phyloP scores from a whole-genome alignment of 2,329 filamentous ascomycete species.

The Aureobasidium sp. region DNA sequence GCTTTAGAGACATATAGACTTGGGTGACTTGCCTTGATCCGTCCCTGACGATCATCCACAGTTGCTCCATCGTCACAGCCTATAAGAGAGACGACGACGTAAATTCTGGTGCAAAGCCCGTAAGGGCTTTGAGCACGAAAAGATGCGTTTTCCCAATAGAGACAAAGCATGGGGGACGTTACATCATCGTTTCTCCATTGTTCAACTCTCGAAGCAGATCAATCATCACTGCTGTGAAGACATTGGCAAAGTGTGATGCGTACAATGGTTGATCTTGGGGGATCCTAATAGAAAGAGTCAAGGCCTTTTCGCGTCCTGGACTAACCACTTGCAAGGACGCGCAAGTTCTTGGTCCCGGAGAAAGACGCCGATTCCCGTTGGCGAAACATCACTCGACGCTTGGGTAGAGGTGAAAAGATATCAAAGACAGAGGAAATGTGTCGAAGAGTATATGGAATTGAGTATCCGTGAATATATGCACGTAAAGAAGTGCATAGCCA shows the following conservation, averaged over 20 bases:
- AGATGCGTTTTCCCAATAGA: not conserved
- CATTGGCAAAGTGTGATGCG: not conserved
- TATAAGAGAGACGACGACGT: not conserved
- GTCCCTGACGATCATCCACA: not conserved
- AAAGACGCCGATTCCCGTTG: no score
- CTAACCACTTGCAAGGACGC: no score
- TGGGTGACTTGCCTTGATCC: not conserved
- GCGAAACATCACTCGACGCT: no score
- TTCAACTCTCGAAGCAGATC: not conserved
- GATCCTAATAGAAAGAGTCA: no score
- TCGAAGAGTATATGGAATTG: no score
- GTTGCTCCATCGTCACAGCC: not conserved
- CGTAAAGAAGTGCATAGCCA: no score
- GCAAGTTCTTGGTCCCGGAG: no score
- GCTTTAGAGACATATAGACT: not conserved
- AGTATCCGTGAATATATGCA: no score
- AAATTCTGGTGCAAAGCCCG: not conserved
- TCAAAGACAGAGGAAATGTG: no score
- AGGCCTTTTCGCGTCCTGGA: no score
- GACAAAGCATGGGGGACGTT: not conserved
- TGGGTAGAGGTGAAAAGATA: no score
- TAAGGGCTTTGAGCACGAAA: not conserved
- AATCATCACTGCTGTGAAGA: not conserved
- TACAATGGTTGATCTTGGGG: slow-evolving; percentile 22
- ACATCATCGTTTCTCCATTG: not conserved